These are phyloP conservation scores for Hyphopichia pseudoburtonii DNA, from an alignment of 1,139 yeast genomes.

Conservation along the genomic window DNA sequence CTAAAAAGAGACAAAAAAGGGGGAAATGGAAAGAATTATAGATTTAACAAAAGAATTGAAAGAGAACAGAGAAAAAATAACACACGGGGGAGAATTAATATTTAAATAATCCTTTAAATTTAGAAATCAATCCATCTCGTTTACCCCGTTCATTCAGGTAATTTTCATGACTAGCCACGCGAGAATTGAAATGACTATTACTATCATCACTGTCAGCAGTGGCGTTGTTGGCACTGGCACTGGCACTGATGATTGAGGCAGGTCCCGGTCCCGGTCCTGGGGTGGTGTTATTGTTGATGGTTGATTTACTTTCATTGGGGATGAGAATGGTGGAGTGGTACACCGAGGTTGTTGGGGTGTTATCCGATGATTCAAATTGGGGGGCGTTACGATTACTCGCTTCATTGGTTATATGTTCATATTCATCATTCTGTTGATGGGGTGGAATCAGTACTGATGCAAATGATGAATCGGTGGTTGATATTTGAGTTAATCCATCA, in stretches of 20 bases:
- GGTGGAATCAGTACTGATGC: slow-evolving; percentile 43
- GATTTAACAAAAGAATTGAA: no score
- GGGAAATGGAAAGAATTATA: no score
- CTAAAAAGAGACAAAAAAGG: no score
- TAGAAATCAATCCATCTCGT: slow-evolving; percentile 31
- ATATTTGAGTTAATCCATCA: slow-evolving; percentile 21
- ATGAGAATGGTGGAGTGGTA: not conserved
- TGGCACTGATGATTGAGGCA: not conserved
- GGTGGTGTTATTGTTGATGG: not conserved
- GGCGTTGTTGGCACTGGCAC: not conserved
- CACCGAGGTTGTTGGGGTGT: not conserved
- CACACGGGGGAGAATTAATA: no score
- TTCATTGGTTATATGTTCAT: slow-evolving; percentile 1
- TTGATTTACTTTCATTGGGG: no score
- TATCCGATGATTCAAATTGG: slow-evolving; percentile 9
- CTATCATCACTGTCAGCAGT: not conserved
- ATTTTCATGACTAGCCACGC: not conserved
- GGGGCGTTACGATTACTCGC: slow-evolving; percentile 5
- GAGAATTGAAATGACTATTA: not conserved
- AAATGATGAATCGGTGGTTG: slow-evolving; percentile 39
- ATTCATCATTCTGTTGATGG: no score
- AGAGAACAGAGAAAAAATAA: no score
- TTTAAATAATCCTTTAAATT: slow-evolving; percentile 33
- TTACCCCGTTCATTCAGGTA: slow-evolving; percentile 10
- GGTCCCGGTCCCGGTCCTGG: not conserved